Evolutionary conservation across 495 filamentous ascomycete species (phyloP), one percentile per base, ranked within the genome.

Genomic region (Hypoxylon lenormandii): DNA sequence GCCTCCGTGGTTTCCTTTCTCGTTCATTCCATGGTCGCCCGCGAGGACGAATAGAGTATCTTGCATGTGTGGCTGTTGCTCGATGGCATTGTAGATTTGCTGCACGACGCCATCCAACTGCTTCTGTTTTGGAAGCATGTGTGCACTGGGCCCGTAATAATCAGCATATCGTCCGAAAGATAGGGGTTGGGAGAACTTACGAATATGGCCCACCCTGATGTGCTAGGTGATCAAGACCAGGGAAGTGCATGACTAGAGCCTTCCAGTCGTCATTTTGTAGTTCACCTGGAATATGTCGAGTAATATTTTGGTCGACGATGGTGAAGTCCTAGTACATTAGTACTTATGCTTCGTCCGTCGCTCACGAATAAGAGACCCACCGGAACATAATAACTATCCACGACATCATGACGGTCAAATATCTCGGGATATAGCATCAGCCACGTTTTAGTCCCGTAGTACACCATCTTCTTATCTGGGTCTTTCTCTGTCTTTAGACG

Each of bases 21-120:
- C 40, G 5, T 15, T 48, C 56, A 60, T 60, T n/a, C 56, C 56
- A 16, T 60, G 56, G 15, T 60, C 56, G 28, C 56, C 56, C 21
- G 23, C n/a, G 6, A 60, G 43, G 18, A 60, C 28, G 12, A 60
- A 38, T 1, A 60, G 56, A 22, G 56, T 60, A 13, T 60, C n/a
- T 12, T 48, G 3, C 43, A 60, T 18, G 21, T 60, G 56, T n/a
- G 43, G 22, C 4, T 18, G 2, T 3, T 22, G 16, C 13, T 36
- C 28, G 1, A 60, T 48, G 3, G 40, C 38, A 1, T 28, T 18
- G 26, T 60, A 60, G 28, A 60, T 60, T n/a, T 47, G 4, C 19
- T 26, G 11, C 1, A 60, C 43, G 11, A 60, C 56, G 10, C 23
- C 28, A 37, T 60, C 56, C 56, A 60, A 12, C 19, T 60, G 37